Base-by-base conservation (phyloP, 768 basidiomycete species). In the Mycena vulgaris region DNA sequence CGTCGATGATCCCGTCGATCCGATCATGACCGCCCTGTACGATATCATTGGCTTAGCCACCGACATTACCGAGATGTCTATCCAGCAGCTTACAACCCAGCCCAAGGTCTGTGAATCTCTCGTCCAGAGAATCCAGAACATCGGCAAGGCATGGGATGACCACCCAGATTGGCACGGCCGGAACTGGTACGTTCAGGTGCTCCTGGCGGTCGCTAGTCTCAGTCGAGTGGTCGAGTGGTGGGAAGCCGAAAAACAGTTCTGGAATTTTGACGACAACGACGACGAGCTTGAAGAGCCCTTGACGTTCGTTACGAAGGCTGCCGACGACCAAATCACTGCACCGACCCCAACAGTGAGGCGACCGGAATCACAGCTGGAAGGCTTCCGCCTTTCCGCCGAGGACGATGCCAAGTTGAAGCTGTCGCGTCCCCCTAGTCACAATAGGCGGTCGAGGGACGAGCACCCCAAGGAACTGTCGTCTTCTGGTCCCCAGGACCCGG, bases 181-280 rank as follows among this genome's bases (percentile, higher is more conserved):
- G 66, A 95, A 94, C 68, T 99, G 97, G 98, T 99, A 98, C 81
- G 96, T 98, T 60, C 96, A 97, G 78, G 92, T 98, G 30, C 87
- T 99, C 6, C 91, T 98, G 56, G 97, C 98, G 25, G 92, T 99
- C 55, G 98, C 98, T 35, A 96, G 95, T 76, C 90, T 99, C 71
- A 95, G 93, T 80, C 93, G 97, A 66, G 98, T 99, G 31, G 93
- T 98, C 71, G 98, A 98, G 78, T 99, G 98, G 97, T 98, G 96
- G 96, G 97, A 98, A 81, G 98, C 98, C 14, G 97, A 99, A 84
- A 97, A 97, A 77, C 95, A 97, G 74, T 99, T 99, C 81, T 99
- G 98, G 98, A 98, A 98, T 77, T 99, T 98, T 78, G 94, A 97
- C 77, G 95, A 95, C 77, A 92, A 93, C 70, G 93, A 94, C 51